phyloP scores from a whole-genome alignment of 2,329 filamentous ascomycete genomes.

The Rhinocladiella similis region DNA sequence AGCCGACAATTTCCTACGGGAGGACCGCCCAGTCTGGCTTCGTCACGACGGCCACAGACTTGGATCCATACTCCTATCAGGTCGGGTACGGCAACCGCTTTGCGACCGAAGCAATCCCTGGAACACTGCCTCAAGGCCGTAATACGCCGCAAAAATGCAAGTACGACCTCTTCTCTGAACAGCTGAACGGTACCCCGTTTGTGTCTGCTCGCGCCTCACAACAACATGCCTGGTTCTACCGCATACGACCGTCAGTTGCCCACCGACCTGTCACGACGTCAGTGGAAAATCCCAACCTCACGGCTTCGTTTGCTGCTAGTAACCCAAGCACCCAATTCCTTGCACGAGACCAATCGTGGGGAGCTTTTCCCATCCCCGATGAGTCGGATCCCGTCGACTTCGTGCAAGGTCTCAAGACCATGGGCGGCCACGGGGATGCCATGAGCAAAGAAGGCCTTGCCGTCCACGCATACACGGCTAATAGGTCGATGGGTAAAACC shows the following conservation, averaged over 20 bases:
- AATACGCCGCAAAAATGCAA: background rate
- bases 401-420: slow-evolving; percentile 55
- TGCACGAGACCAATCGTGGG: slow-evolving; percentile 59
- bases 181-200: background rate
- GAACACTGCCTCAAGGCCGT: background rate
- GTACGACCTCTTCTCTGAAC: background rate
- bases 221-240: background rate
- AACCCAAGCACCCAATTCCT: slow-evolving; percentile 57
- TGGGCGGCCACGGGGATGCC: slow-evolving; percentile 59
- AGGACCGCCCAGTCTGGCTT: background rate
- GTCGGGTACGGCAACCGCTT: background rate
- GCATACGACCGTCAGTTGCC: background rate
- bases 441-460: slow-evolving; percentile 57
- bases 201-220: background rate
- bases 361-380: slow-evolving; percentile 55
- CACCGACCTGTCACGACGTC: background rate
- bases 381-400: slow-evolving; percentile 53
- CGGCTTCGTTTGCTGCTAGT: slow-evolving; percentile 23
- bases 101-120: background rate
- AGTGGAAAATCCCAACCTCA: background rate
- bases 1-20: too few relatives aligned
- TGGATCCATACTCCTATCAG: background rate
- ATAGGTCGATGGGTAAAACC: slow-evolving; percentile 56
- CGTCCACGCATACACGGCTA: slow-evolving; percentile 57
- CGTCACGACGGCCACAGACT: background rate